Conservation (phyloP, 495 filamentous ascomycete species). For the Tuber brumale region DNA sequence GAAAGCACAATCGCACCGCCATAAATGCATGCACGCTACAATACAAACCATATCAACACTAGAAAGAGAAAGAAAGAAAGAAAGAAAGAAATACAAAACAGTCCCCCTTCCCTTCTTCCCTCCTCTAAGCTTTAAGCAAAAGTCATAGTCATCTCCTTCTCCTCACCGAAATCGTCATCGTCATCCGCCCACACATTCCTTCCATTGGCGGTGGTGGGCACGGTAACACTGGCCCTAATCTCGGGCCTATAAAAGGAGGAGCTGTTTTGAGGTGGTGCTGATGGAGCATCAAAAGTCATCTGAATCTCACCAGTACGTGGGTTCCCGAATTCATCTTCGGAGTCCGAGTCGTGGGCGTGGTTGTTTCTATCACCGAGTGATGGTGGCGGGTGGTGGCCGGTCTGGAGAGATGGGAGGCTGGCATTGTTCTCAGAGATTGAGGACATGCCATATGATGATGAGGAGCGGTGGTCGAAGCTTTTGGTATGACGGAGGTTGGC, state of each 20-base stretch:
- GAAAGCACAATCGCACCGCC: not conserved
- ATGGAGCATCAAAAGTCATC: slow-evolving; percentile 65
- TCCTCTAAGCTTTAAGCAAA: slow-evolving; percentile 51
- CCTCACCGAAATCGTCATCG: slow-evolving; percentile 63
- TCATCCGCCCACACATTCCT: slow-evolving; percentile 81
- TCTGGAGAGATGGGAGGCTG: not conserved
- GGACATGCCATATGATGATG: slow-evolving; percentile 8
- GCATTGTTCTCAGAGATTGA: not conserved
- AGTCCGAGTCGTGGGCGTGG: slow-evolving; percentile 14
- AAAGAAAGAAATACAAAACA: slow-evolving; percentile 3
- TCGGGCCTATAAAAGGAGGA: slow-evolving; percentile 2
- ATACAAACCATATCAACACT: slow-evolving; percentile 9
- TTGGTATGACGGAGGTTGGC: slow-evolving; percentile 49
- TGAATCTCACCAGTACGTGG: slow-evolving; percentile 48
- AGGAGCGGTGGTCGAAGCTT: slow-evolving; percentile 44
- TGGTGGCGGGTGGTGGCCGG: not conserved
- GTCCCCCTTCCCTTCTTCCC: not conserved
- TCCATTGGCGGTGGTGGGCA: slow-evolving; percentile 39
- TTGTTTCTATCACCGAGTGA: slow-evolving; percentile 3
- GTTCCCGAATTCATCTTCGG: slow-evolving; percentile 44
- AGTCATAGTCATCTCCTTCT: slow-evolving; percentile 70
- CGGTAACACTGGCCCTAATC: slow-evolving; percentile 7
- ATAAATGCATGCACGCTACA: slow-evolving; percentile 1
- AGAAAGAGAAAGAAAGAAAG: slow-evolving; percentile 6
- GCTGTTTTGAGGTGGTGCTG: slow-evolving; percentile 39